phyloP scores from a whole-genome alignment of 495 filamentous ascomycete genomes.

The Podospora comata region DNA sequence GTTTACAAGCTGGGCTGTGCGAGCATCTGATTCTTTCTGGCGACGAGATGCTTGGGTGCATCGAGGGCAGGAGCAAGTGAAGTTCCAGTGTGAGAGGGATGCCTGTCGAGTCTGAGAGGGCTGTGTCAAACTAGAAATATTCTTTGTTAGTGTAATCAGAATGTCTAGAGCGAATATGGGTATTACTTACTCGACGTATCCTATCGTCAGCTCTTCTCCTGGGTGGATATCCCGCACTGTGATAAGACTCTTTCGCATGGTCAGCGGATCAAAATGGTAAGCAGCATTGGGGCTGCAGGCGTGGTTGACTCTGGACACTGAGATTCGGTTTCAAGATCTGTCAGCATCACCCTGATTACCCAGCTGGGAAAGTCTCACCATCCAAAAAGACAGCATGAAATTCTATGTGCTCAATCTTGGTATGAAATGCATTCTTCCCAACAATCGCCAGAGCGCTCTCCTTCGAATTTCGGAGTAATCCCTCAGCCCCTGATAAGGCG shows the following conservation, averaged over 20 bases:
- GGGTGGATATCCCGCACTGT: slow-evolving; percentile 31
- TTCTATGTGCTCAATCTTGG: background rate
- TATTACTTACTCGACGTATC: slow-evolving; percentile 34
- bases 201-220: slow-evolving; percentile 34
- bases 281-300: slow-evolving; percentile 36
- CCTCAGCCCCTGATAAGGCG: background rate
- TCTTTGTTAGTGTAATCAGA: background rate
- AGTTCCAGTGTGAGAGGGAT: slow-evolving; percentile 35
- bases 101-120: slow-evolving; percentile 24
- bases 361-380: background rate
- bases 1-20: slow-evolving; percentile 25
- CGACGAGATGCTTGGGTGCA: slow-evolving; percentile 32
- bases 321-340: background rate
- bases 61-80: slow-evolving; percentile 34
- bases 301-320: slow-evolving; percentile 39
- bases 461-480: background rate
- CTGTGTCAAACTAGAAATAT: slow-evolving; percentile 29
- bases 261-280: slow-evolving; percentile 37
- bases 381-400: background rate
- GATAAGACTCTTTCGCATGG: slow-evolving; percentile 31
- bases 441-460: background rate
- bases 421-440: background rate
- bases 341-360: background rate
- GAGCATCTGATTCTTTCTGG: slow-evolving; percentile 32
- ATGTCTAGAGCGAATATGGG: background rate